Evolutionary conservation across 306 rosid genomes (phyloP), one percentile per base, ranked within the genome.

Genomic region (Purshia tridentata): DNA sequence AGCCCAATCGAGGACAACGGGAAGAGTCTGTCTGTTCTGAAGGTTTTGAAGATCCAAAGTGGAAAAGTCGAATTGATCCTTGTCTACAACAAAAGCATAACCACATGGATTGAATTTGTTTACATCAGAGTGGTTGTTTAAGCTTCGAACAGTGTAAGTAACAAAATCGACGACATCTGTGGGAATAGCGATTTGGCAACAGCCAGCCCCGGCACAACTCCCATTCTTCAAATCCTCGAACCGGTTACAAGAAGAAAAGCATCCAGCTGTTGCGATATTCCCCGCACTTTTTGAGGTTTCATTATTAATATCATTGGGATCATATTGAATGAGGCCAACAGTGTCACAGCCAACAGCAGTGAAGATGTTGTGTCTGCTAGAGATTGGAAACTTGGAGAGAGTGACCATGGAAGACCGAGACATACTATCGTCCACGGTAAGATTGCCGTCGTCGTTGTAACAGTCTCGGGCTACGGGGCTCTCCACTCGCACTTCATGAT

Each of bases 1-100:
- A 4, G 73, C 54, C 84, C 80, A 80, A 64, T 75, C 77, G 46
- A 75, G 22, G 15, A 75, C 64, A 7, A 79, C 0, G 8, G 79
- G 76, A 16, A 67, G 15, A 0, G 20, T 50, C 35, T 1, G 35
- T 2, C 2, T 46, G 19, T 37, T 60, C 11, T 20, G 6, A 0
- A 79, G 10, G 5, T 39, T 20, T 29, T 12, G 1, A 51, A 72
- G 48, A 59, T 72, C 49, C 1, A 5, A 5, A 20, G 67, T 46
- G 0, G 76, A 59, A 40, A 72, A 72, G 8, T 72, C 35, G 47
- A 23, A 72, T 4, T n/a, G 19, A 46, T 13, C 37, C 0, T 59
- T 35, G 4, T 72, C 76, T 4, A 29, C 68, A 10, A 72, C 58
- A 47, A 59, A 72, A 47, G 49, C 6, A 16, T 22, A 72, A 15